Conservation (phyloP, 148 eudicot species). For the Amaranthus cruentus region DNA sequence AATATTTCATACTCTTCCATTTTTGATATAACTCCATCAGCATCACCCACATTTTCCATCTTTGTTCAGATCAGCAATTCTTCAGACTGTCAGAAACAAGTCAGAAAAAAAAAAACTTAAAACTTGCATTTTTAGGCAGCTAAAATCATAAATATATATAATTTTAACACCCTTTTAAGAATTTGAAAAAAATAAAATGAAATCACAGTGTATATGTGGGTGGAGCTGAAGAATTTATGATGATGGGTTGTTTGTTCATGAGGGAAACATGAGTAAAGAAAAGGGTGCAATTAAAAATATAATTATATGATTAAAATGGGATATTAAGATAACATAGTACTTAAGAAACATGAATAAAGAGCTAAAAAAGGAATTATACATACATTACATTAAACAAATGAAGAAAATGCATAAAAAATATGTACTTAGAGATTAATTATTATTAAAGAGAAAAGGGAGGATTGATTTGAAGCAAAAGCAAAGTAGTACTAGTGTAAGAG, state of each 20-base stretch:
- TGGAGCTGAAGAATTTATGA: constrained; percentile 24
- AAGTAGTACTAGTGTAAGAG: constrained; percentile 3
- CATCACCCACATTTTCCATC: constrained; percentile 37
- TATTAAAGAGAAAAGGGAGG: constrained; percentile 11
- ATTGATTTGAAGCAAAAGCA: constrained; percentile 29
- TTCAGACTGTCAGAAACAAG: not conserved
- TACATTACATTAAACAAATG: constrained; percentile 16
- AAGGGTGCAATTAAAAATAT: constrained; percentile 26
- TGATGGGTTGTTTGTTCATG: constrained; percentile 29
- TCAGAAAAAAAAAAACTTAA: not conserved
- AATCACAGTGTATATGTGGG: constrained; percentile 25
- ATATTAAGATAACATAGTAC: not conserved
- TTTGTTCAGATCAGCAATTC: constrained; percentile 5
- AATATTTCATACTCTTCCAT: constrained; percentile 73
- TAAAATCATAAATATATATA: not conserved
- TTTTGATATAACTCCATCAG: constrained; percentile 40
- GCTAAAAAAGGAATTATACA: not conserved
- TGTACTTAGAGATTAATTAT: constrained; percentile 17
- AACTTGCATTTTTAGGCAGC: not conserved
- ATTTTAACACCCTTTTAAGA: constrained; percentile 2
- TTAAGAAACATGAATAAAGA: not conserved
- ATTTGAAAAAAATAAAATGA: constrained; percentile 1
- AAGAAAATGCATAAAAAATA: constrained; percentile 2
- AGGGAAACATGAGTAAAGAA: constrained; percentile 29
- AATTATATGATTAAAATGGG: constrained; percentile 19